Evolutionary conservation across 192 early-diverging fungal genomes (phyloP).

Genomic region (Coemansia sp.): DNA sequence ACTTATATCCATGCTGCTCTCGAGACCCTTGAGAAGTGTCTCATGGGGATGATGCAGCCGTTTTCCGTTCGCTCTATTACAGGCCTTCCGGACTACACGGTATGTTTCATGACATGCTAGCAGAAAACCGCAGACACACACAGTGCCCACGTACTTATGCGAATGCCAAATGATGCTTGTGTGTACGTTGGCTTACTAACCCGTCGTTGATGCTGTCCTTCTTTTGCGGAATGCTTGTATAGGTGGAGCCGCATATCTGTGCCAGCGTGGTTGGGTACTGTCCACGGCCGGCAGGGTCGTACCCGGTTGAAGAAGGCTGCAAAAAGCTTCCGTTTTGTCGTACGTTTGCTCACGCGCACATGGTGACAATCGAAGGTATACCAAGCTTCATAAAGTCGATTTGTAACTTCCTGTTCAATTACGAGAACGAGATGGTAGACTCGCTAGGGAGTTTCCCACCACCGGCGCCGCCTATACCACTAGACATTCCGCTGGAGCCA

Average conservation of each 20-base stretch:
- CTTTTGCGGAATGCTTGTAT: neutral
- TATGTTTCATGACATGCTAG: conserved; percentile 14
- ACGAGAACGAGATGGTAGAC: conserved; percentile 49
- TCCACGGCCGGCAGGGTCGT: conserved; percentile 43
- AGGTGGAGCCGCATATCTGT: conserved; percentile 53
- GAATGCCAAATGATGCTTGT: neutral
- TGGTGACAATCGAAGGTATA: conserved; percentile 37
- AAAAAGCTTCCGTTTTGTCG: conserved; percentile 56
- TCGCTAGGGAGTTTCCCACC: conserved; percentile 50
- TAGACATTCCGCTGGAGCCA: neutral
- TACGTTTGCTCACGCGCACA: conserved; percentile 44
- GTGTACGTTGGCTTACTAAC: neutral
- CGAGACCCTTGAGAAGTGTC: conserved; percentile 54
- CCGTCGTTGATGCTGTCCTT: neutral
- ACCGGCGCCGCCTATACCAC: conserved; percentile 42
- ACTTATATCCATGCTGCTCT: conserved; percentile 48
- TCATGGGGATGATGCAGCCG: conserved; percentile 53
- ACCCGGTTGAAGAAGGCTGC: conserved; percentile 29
- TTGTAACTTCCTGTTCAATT: conserved; percentile 54
- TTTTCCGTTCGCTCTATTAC: conserved; percentile 34
- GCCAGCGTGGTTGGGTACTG: conserved; percentile 51
- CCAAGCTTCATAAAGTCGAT: conserved; percentile 46
- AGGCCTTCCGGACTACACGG: conserved; percentile 33
- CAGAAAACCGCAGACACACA: neutral
- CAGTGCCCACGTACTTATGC: neutral